Evolutionary conservation across 2,329 filamentous ascomycete genomes (phyloP), one percentile per base, ranked within the genome.

Genomic region (Alternaria sp.): DNA sequence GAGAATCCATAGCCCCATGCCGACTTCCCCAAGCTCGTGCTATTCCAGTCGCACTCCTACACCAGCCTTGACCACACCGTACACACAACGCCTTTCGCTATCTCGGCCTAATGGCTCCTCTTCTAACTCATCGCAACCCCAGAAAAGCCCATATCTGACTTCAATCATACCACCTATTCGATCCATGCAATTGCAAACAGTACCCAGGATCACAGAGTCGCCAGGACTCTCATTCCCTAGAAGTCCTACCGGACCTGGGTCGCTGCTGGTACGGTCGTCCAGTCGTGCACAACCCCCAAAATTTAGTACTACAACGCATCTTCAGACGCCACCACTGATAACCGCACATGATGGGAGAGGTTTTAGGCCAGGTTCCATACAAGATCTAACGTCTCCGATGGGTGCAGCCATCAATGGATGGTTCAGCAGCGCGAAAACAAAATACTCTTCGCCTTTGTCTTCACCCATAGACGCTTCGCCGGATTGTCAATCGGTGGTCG

Each of bases 331-430:
- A 11, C 47, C 53, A 6, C 46, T 53, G 8, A 59, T 57, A 2
- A 48, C 43, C 4, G 55, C 18, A 18, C 28, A 41, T 26, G 44
- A 54, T 4, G 20, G 30, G 5, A 30, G 20, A 6, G 28, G 1
- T 2, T 24, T 26, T 7, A 43, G 51, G 36, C 59, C 57, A 42
- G 38, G 12, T 6, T 61, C 65, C 2, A 39, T 54, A 7, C 58
- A 63, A 20, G 61, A 66, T 4, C 6, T 62, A 2, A 61, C 53
- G 7, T 63, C 67, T 7, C 63, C 61, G 2, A 65, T 67, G 62
- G 58, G 59, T n/a, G 54, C 61, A 12, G 63, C 66, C 6, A 63
- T 68, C 44, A 62, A 61, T 34, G 54, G 58, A 12, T 67, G 62
- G 51, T 66, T 65, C 20, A 57, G 47, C 22, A 61, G 22, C 14